Percentiles rank a stretch among this genome's conserved stretches.
phyloP scores from a whole-genome alignment of 768 basidiomycete species.

The Russula lepida region DNA sequence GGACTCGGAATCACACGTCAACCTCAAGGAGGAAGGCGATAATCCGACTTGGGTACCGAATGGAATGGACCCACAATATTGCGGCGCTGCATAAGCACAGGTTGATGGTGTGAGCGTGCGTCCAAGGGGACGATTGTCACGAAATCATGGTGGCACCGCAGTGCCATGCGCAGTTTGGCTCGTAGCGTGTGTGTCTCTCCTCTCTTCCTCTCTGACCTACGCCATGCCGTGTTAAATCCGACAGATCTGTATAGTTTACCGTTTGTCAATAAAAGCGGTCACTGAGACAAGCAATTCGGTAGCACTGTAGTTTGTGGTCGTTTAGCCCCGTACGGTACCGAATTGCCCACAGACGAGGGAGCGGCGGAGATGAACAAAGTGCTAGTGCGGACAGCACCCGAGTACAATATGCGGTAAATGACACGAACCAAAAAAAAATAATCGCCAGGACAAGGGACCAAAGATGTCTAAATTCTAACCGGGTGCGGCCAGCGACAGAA shows the following conservation, averaged over 20 bases:
- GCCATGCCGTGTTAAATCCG: neutral
- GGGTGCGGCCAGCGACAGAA: neutral
- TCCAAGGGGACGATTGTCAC: neutral
- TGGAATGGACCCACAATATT: neutral
- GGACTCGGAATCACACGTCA: neutral
- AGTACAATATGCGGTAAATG: neutral
- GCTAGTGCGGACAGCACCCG: neutral
- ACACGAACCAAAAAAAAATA: neutral
- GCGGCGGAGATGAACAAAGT: neutral
- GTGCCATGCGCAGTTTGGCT: neutral
- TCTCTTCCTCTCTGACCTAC: neutral
- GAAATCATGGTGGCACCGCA: neutral
- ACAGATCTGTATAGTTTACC: neutral
- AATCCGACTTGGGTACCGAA: neutral
- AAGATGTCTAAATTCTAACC: neutral
- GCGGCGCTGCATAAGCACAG: neutral
- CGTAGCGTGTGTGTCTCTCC: neutral
- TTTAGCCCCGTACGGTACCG: neutral
- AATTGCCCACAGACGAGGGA: neutral
- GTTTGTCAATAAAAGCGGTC: neutral
- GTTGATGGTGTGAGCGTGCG: neutral
- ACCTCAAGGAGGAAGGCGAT: neutral
- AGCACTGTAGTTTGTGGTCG: neutral
- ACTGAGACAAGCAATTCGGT: neutral
- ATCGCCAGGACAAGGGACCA: neutral